These are phyloP conservation scores for Yamadazyma spencermartinsiae DNA, from an alignment of 1,139 yeast genomes.

Conservation along the genomic window DNA sequence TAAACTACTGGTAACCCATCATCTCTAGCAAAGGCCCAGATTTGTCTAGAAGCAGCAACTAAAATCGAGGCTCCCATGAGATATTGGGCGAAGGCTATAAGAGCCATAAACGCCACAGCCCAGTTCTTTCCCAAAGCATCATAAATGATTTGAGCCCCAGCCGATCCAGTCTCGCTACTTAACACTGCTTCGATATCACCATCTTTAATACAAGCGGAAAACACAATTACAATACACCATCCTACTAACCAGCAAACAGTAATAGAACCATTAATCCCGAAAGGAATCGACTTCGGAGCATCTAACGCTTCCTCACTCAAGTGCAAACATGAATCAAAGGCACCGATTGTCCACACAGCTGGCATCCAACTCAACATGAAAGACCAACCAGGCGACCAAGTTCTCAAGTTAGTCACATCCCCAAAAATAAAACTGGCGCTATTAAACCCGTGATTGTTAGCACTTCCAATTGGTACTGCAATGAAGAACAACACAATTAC, in stretches of 20 bases:
- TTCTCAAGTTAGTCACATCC: slow-evolving; percentile 50
- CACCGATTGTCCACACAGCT: slow-evolving; percentile 66
- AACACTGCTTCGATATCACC: slow-evolving; percentile 49
- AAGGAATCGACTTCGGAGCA: slow-evolving; percentile 67
- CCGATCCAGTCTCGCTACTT: slow-evolving; percentile 48
- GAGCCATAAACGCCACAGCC: slow-evolving; percentile 65
- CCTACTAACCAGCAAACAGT: slow-evolving; percentile 62
- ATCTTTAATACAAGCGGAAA: slow-evolving; percentile 54
- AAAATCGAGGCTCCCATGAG: slow-evolving; percentile 55
- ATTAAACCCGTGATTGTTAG: slow-evolving; percentile 32
- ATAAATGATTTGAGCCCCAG: slow-evolving; percentile 64
- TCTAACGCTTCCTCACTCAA: slow-evolving; percentile 71
- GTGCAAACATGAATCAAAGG: slow-evolving; percentile 72
- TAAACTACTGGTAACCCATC: slow-evolving; percentile 45
- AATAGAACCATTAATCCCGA: slow-evolving; percentile 54
- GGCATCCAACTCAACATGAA: slow-evolving; percentile 63
- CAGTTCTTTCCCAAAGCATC: slow-evolving; percentile 69
- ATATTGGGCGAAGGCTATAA: slow-evolving; percentile 62
- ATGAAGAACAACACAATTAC: slow-evolving; percentile 60
- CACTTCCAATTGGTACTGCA: slow-evolving; percentile 62
- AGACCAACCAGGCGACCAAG: slow-evolving; percentile 71
- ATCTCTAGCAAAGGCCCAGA: slow-evolving; percentile 43
- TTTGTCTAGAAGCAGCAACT: slow-evolving; percentile 39
- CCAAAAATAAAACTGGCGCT: slow-evolving; percentile 53
- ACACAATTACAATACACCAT: slow-evolving; percentile 53